Conservation (phyloP, 2,329 filamentous ascomycete genomes). For the Corniculantispora saksenae region DNA sequence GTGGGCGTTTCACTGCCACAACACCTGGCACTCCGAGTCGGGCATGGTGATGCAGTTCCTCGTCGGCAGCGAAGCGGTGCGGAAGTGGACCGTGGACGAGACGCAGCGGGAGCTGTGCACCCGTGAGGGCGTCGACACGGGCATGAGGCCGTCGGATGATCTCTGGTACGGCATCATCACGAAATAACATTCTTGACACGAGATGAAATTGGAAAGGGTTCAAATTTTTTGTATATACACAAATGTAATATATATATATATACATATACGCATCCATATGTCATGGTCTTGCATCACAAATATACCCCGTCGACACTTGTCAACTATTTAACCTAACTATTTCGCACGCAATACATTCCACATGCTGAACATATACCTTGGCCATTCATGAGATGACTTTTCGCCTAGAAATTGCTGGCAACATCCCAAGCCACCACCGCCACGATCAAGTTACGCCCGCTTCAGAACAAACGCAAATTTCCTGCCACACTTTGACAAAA, state of each 20-base stretch:
- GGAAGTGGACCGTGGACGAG: slow-evolving; percentile 28
- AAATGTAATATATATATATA: neutral
- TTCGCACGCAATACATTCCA: no score
- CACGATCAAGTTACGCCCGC: no score
- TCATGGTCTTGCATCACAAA: no score
- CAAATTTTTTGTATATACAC: neutral
- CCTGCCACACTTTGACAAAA: no score
- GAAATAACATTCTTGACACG: neutral
- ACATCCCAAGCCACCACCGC: no score
- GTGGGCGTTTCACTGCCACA: slow-evolving; percentile 62
- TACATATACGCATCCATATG: neutral
- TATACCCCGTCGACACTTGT: no score
- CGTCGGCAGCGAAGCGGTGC: slow-evolving; percentile 32
- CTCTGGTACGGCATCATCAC: slow-evolving; percentile 37
- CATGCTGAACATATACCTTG: no score
- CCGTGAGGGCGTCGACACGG: slow-evolving; percentile 31
- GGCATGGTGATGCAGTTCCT: slow-evolving; percentile 62
- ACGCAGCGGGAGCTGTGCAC: slow-evolving; percentile 31
- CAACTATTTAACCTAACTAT: no score
- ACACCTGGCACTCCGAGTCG: slow-evolving; percentile 59
- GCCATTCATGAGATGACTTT: no score
- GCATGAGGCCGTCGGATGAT: slow-evolving; percentile 36
- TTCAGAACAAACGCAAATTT: no score
- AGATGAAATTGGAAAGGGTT: neutral
- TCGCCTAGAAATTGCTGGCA: no score